Percentiles rank a stretch among this genome's conserved stretches.
Conservation (phyloP, 2,329 filamentous ascomycete genomes). For the Coniochaeta sp. region DNA sequence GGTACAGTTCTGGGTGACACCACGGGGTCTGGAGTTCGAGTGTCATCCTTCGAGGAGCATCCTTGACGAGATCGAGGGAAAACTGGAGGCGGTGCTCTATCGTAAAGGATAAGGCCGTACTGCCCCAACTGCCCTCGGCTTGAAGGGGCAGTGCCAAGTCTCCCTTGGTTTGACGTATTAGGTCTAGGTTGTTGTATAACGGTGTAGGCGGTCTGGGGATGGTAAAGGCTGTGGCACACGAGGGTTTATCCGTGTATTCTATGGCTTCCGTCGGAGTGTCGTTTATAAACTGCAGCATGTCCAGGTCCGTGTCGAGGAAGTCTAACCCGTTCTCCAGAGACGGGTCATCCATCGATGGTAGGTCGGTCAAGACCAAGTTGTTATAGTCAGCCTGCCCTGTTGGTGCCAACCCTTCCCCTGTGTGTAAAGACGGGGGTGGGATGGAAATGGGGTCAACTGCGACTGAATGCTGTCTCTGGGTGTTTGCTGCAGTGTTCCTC, state of each 20-base stretch:
- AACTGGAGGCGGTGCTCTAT: slow-evolving; percentile 24
- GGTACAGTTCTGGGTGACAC: slow-evolving; percentile 44
- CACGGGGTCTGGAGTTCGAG: slow-evolving; percentile 42
- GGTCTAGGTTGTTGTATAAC: not conserved
- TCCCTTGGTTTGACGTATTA: not conserved
- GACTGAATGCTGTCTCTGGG: not conserved
- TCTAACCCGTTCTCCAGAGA: not conserved
- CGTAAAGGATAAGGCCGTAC: slow-evolving; percentile 4
- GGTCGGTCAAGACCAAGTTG: not conserved
- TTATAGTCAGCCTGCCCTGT: not conserved
- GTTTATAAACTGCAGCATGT: not conserved
- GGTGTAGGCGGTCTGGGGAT: not conserved
- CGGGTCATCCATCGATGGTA: not conserved
- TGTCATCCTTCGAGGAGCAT: slow-evolving; percentile 40
- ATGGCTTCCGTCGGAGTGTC: not conserved
- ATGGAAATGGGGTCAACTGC: not conserved
- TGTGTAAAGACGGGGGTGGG: not conserved
- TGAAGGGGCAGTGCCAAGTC: not conserved
- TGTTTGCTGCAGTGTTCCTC: not conserved
- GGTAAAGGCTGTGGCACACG: slow-evolving; percentile 4
- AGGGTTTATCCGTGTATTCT: not conserved
- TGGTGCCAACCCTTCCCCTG: not conserved
- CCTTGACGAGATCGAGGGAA: slow-evolving; percentile 44
- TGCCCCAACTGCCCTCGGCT: not conserved
- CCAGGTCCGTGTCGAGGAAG: not conserved